A percentile compares a stretch with the other conserved stretches of the same genome.
phyloP scores from a whole-genome alignment of 768 basidiomycete genomes.

The Calocybe cyanea region DNA sequence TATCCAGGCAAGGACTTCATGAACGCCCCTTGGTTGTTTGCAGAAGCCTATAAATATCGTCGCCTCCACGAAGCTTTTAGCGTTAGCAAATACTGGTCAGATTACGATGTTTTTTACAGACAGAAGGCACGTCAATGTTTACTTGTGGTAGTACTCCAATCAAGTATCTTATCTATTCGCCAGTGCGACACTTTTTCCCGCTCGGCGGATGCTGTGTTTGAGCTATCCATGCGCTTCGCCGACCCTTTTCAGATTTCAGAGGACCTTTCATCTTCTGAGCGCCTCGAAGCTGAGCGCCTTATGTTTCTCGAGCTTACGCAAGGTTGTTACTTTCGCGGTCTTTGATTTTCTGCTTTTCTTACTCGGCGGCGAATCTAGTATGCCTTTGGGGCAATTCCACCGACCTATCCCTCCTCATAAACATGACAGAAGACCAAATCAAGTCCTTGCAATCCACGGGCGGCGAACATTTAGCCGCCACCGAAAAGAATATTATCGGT shows the following conservation, averaged over 20 bases:
- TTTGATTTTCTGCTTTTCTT: slow-evolving; percentile 3
- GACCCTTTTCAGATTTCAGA: slow-evolving; percentile 71
- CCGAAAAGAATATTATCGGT: slow-evolving; percentile 94
- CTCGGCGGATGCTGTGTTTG: slow-evolving; percentile 88
- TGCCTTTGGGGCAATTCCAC: slow-evolving; percentile 98
- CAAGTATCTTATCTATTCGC: slow-evolving; percentile 9
- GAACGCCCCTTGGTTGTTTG: slow-evolving; percentile 96
- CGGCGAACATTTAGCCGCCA: slow-evolving; percentile 91
- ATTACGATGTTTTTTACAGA: slow-evolving; percentile 93
- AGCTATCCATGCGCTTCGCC: slow-evolving; percentile 87
- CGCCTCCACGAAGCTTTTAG: slow-evolving; percentile 93
- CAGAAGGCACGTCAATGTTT: slow-evolving; percentile 58
- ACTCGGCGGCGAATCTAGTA: slow-evolving; percentile 42
- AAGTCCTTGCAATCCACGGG: slow-evolving; percentile 95
- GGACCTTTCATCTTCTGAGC: slow-evolving; percentile 47
- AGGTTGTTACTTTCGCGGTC: slow-evolving; percentile 38
- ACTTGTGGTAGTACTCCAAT: neutral
- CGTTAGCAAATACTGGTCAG: slow-evolving; percentile 82
- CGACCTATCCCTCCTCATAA: slow-evolving; percentile 89
- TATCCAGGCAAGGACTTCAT: slow-evolving; percentile 79
- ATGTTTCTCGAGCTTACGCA: slow-evolving; percentile 94
- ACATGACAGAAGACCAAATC: slow-evolving; percentile 98
- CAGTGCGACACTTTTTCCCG: slow-evolving; percentile 95
- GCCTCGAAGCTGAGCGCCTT: slow-evolving; percentile 68
- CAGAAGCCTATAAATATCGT: slow-evolving; percentile 92